These are phyloP conservation scores for Rachicladosporium sp. DNA, from an alignment of 2,329 filamentous ascomycete genomes.

Conservation along the genomic window DNA sequence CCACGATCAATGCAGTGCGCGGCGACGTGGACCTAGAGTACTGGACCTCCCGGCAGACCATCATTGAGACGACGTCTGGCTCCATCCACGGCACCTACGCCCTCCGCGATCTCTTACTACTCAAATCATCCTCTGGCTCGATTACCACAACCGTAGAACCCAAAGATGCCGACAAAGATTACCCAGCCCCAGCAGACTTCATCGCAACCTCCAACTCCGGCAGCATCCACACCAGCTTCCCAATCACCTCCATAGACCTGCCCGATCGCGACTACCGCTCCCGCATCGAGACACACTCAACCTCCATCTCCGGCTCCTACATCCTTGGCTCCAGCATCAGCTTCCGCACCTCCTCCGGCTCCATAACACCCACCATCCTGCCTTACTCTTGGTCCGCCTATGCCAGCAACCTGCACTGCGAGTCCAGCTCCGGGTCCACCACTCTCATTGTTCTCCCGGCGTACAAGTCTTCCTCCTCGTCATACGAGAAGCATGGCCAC, in stretches of 20 bases:
- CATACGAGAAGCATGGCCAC: conserved; percentile 9
- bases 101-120: conserved; percentile 27
- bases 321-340: conserved; percentile 29
- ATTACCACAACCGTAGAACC: conserved; percentile 30
- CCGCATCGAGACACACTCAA: conserved; percentile 26
- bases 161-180: conserved; percentile 18
- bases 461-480: conserved; percentile 9
- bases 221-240: conserved; percentile 26
- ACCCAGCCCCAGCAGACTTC: conserved; percentile 26
- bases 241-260: conserved; percentile 13
- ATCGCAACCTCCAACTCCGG: conserved; percentile 24
- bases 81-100: conserved; percentile 30
- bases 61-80: conserved; percentile 28
- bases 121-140: conserved; percentile 29
- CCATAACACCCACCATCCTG: conserved; percentile 25
- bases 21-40: conserved; percentile 15
- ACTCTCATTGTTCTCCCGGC: conserved; percentile 22
- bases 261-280: conserved; percentile 32
- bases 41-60: conserved; percentile 27
- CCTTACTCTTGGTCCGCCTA: conserved; percentile 20
- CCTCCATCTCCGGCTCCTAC: conserved; percentile 26
- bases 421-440: conserved; percentile 24
- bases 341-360: conserved; percentile 26
- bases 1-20: too few relatives aligned
- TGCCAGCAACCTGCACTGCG: conserved; percentile 21